These are phyloP conservation scores for Candida nanaspora DNA, from an alignment of 805 yeast species.

Conservation along the genomic window DNA sequence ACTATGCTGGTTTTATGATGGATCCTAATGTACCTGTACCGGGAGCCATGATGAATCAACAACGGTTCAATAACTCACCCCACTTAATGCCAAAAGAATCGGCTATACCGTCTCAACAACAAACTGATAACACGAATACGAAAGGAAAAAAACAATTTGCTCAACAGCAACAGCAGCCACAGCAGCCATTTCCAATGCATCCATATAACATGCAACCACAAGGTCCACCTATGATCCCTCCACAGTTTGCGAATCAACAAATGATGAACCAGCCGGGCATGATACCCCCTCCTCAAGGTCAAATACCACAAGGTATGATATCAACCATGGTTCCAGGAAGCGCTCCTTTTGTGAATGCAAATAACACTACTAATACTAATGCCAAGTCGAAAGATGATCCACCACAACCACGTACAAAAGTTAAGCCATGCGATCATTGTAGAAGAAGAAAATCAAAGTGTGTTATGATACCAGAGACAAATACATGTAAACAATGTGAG, in stretches of 20 bases:
- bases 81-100: background rate
- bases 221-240: conserved; percentile 8
- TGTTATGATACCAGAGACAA: conserved; percentile 54
- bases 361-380: conserved; percentile 1
- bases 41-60: background rate
- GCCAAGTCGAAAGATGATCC: conserved; percentile 13
- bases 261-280: conserved; percentile 6
- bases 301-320: background rate
- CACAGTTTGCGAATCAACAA: conserved; percentile 8
- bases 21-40: conserved; percentile 10
- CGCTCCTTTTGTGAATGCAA: background rate
- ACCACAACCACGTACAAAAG: conserved; percentile 34
- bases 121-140: conserved; percentile 1
- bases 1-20: conserved; percentile 23
- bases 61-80: background rate
- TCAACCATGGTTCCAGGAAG: background rate
- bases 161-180: background rate
- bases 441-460: conserved; percentile 75
- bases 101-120: background rate
- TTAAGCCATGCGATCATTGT: conserved; percentile 80
- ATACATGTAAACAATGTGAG: conserved; percentile 72
- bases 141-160: conserved; percentile 4
- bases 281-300: conserved; percentile 4
- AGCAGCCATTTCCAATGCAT: background rate
- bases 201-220: background rate